These are phyloP conservation scores for Podospora tetraspora DNA, from an alignment of 495 filamentous ascomycete species.

Conservation along the genomic window DNA sequence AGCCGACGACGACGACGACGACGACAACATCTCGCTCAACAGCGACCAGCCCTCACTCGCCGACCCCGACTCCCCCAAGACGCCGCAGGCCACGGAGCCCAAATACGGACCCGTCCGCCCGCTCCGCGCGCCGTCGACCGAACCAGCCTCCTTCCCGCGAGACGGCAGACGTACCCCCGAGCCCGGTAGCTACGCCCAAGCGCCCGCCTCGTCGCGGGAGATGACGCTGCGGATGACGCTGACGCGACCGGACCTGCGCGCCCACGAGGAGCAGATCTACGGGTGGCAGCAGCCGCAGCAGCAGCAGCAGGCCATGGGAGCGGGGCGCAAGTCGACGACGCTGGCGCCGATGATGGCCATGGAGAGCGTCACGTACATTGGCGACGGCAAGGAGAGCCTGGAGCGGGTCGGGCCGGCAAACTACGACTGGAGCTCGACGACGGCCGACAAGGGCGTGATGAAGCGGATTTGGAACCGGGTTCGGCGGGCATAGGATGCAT, in stretches of 20 bases:
- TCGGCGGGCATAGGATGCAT: conserved; percentile 18
- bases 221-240: conserved; percentile 96
- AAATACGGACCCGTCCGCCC: conserved; percentile 28
- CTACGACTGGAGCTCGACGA: conserved; percentile 21
- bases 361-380: conserved; percentile 17
- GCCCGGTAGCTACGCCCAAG: conserved; percentile 44
- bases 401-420: conserved; percentile 17
- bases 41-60: conserved; percentile 49
- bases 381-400: conserved; percentile 29
- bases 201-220: conserved; percentile 60
- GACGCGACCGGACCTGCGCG: conserved; percentile 78
- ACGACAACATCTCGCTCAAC: conserved; percentile 37
- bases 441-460: conserved; percentile 33
- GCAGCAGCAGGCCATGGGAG: conserved; percentile 18
- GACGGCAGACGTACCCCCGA: conserved; percentile 32
- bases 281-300: conserved; percentile 45
- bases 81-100: conserved; percentile 42
- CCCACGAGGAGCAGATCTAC: conserved; percentile 57
- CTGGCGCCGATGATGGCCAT: conserved; percentile 10
- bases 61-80: conserved; percentile 52
- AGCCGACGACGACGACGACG: conserved; percentile 45
- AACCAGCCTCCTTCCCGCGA: neutral
- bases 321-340: conserved; percentile 26
- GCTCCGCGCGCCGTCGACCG: conserved; percentile 24
- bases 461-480: conserved; percentile 38